A percentile compares a stretch with the other conserved stretches of the same genome.
Evolutionary conservation across 768 basidiomycete species (phyloP).

Genomic region (Paxillus ammoniavirescens): DNA sequence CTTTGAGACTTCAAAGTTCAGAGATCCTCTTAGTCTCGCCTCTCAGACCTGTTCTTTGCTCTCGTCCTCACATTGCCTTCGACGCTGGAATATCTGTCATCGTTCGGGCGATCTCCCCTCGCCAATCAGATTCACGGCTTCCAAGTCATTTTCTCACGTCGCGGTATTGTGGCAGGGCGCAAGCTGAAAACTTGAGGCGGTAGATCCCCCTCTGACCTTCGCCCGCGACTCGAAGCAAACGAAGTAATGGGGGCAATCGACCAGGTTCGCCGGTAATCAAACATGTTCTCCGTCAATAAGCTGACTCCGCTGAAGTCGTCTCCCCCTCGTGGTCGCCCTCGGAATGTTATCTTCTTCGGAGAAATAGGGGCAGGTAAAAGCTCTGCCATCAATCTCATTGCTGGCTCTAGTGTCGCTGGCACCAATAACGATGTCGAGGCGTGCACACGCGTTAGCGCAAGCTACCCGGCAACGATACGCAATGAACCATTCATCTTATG

Average conservation of each 20-base stretch:
- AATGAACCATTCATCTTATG: constrained; percentile 18
- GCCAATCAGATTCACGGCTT: too few relatives aligned
- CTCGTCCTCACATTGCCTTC: too few relatives aligned
- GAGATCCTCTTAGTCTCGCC: too few relatives aligned
- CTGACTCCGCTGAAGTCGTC: not conserved
- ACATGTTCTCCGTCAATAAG: not conserved
- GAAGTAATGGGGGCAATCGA: not conserved
- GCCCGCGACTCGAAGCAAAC: not conserved
- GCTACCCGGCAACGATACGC: constrained; percentile 6
- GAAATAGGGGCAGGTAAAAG: constrained; percentile 27
- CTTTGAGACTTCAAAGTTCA: too few relatives aligned
- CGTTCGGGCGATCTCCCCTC: too few relatives aligned
- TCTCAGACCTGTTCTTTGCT: too few relatives aligned
- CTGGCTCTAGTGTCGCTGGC: constrained; percentile 3
- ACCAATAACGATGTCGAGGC: constrained; percentile 9
- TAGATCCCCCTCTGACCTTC: not conserved
- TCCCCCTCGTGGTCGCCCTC: not conserved
- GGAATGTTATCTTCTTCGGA: constrained; percentile 23
- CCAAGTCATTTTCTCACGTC: too few relatives aligned
- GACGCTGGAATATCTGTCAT: too few relatives aligned
- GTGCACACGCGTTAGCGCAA: constrained; percentile 14
- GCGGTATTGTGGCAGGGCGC: not conserved
- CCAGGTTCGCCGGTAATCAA: constrained; percentile 10
- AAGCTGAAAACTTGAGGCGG: not conserved
- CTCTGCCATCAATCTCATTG: constrained; percentile 26